A percentile compares a stretch with the other conserved stretches of the same genome.
Conservation (phyloP, 371 early-diverging fungal genomes). For the Mucor lusitanicus region DNA sequence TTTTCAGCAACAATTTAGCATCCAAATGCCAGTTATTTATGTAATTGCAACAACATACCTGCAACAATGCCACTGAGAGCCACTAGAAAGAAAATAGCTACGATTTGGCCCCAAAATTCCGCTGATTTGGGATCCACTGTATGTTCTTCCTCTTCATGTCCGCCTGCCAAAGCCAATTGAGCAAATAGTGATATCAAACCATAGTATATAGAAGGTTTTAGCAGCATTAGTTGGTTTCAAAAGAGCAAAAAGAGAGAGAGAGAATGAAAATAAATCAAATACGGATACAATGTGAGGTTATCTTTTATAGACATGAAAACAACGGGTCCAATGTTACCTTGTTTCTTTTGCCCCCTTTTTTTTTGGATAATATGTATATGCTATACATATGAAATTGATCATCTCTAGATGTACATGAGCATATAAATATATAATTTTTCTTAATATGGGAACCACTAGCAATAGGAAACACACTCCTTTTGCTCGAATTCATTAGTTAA, state of each 20-base stretch:
- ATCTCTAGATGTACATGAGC: background rate
- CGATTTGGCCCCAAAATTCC: slow-evolving; percentile 44
- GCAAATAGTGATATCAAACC: background rate
- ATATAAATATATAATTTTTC: background rate
- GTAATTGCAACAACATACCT: slow-evolving; percentile 44
- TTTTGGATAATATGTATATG: background rate
- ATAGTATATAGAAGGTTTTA: slow-evolving; percentile 9
- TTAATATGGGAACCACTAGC: background rate
- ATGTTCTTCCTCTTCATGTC: slow-evolving; percentile 9
- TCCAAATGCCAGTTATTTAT: background rate
- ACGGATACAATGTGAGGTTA: background rate
- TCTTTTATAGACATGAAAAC: background rate
- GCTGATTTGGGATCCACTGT: slow-evolving; percentile 11
- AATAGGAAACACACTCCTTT: background rate
- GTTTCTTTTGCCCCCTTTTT: background rate
- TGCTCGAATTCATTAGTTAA: background rate
- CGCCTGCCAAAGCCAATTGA: background rate
- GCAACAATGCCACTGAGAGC: slow-evolving; percentile 81
- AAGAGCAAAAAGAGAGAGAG: background rate
- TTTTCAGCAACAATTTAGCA: slow-evolving; percentile 45
- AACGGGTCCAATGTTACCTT: background rate
- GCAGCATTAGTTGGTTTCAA: slow-evolving; percentile 7
- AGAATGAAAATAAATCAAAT: background rate
- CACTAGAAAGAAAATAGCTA: slow-evolving; percentile 58
- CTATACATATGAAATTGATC: slow-evolving; percentile 4